Base-by-base conservation (phyloP, 2,329 filamentous ascomycete genomes). In the Pseudonectria buxi region DNA sequence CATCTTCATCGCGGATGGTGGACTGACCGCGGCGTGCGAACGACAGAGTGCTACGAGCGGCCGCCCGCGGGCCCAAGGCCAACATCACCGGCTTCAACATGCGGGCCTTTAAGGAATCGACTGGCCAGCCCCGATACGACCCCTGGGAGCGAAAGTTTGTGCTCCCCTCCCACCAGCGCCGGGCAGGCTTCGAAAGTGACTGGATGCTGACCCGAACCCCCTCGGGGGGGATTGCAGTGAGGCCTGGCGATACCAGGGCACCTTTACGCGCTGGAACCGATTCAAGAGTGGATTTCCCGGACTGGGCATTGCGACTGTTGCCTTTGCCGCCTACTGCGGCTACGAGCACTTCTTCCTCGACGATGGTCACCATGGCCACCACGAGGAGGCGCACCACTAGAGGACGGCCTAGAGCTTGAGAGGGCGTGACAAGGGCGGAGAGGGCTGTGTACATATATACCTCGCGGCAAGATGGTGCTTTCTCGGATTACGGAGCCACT, bases 81-180 rank as follows among this genome's bases (percentile, higher is more conserved):
- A 88, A 86, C 74, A 78, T 94, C 65, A 95, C 90, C 55, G 90
- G 90, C 67, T 96, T 96, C 74, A 83, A 92, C 69, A 74, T 87
- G 56, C 78, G 78, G 61, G 83, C 86, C 64, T 81, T 89, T 65
- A 84, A 79, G 59, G 78, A 76, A 45, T 73, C 88, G 30, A 71
- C 85, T 51, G 77, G 78, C 46, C 73, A 66, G 47, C 69, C 71
- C 39, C 64, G 67, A 60, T 77, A 81, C 62, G 79, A 83, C 48
- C 79, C 79, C 31, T 83, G 79, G 79, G 76, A 77, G 59, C 64
- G 70, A 68, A 57, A 62, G 79, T 83, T 46, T 62, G 76, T 76
- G 40, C 15, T 24, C 26, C 29, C 30, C 32, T 24, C 30, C 22
- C 6, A 14, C 30, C 15, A 10, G 22, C 26, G 18, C 18, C 18